A percentile compares a stretch with the other conserved stretches of the same genome.
phyloP scores from a whole-genome alignment of 768 basidiomycete species.

The Mycena belliarum region DNA sequence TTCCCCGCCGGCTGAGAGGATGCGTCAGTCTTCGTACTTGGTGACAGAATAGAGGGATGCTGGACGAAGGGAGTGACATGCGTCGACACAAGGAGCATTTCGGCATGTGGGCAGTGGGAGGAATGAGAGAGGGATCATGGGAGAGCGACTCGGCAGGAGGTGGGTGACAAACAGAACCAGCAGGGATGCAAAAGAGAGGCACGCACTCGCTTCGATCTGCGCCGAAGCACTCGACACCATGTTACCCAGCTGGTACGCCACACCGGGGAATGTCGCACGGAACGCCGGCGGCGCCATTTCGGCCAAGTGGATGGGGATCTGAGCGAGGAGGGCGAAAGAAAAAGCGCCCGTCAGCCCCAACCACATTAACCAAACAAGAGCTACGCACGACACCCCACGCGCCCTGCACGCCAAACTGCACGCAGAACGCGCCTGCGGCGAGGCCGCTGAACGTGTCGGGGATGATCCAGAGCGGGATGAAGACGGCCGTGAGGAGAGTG shows the following conservation, averaged over 20 bases:
- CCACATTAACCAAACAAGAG: too few relatives aligned
- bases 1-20: slow-evolving; percentile 55
- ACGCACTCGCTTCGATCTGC: slow-evolving; percentile 58
- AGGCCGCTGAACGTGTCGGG: slow-evolving; percentile 57
- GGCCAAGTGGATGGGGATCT: slow-evolving; percentile 64
- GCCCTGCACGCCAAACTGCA: slow-evolving; percentile 72
- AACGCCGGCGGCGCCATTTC: slow-evolving; percentile 74
- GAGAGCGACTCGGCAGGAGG: too few relatives aligned
- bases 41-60: neutral
- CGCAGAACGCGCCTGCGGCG: slow-evolving; percentile 68
- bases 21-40: slow-evolving; percentile 21
- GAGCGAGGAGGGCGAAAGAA: neutral
- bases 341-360: neutral
- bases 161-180: too few relatives aligned
- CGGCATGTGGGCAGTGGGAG: too few relatives aligned
- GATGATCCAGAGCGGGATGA: slow-evolving; percentile 69
- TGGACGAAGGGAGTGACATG: too few relatives aligned
- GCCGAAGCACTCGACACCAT: slow-evolving; percentile 63
- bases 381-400: slow-evolving; percentile 64
- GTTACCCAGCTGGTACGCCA: slow-evolving; percentile 62
- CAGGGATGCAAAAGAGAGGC: slow-evolving; percentile 18
- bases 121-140: too few relatives aligned
- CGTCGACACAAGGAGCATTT: too few relatives aligned
- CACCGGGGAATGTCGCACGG: slow-evolving; percentile 68
- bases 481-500: slow-evolving; percentile 42